These are phyloP conservation scores for Arthroderma uncinatum DNA, from an alignment of 2,329 filamentous ascomycete species.

Conservation along the genomic window DNA sequence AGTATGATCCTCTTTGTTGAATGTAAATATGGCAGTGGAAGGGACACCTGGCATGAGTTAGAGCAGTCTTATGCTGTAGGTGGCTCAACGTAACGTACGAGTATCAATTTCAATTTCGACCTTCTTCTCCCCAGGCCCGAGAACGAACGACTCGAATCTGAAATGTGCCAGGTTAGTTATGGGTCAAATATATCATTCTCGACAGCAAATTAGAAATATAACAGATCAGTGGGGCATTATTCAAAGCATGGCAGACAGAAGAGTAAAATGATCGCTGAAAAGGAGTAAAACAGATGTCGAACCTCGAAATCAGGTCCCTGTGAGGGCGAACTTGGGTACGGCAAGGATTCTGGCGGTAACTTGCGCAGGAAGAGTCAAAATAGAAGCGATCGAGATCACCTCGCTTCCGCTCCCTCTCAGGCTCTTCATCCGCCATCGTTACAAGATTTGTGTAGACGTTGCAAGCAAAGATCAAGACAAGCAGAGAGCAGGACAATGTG, in stretches of 20 bases:
- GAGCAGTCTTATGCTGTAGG: neutral
- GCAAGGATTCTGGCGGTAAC: slow-evolving; percentile 15
- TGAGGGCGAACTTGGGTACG: slow-evolving; percentile 14
- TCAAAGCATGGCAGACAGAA: too few species aligned
- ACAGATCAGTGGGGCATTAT: too few species aligned
- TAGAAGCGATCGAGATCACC: slow-evolving; percentile 6
- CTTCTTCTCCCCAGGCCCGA: slow-evolving; percentile 83
- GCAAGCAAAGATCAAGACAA: neutral
- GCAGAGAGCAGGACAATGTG: neutral
- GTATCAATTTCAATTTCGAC: slow-evolving; percentile 80
- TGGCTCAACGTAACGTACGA: slow-evolving; percentile 47
- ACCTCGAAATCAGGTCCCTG: slow-evolving; percentile 12
- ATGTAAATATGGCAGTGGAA: slow-evolving; percentile 86
- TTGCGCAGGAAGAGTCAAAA: slow-evolving; percentile 13
- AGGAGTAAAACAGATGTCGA: slow-evolving; percentile 3
- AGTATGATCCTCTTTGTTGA: slow-evolving; percentile 96
- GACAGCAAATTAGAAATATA: too few species aligned
- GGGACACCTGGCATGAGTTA: slow-evolving; percentile 56
- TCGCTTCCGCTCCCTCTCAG: too few species aligned
- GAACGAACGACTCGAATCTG: slow-evolving; percentile 89
- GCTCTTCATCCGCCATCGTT: neutral
- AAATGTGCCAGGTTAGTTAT: too few species aligned
- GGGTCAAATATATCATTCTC: too few species aligned
- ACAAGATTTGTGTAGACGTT: neutral
- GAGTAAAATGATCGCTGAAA: neutral